Conservation (phyloP, 306 rosid genomes). For the Prunus kanzakura region DNA sequence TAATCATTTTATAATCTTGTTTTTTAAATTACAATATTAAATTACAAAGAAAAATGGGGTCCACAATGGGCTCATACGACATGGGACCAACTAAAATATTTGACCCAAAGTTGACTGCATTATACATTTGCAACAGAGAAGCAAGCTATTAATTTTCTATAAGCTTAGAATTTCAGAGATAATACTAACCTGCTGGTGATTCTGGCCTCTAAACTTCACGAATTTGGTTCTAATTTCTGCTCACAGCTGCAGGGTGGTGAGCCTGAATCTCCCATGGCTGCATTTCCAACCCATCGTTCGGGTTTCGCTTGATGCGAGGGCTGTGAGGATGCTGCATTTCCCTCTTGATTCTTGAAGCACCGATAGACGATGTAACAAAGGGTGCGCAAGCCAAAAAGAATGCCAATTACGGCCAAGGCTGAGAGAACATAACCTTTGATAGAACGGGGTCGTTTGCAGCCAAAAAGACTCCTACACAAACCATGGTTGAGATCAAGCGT, state of each 20-base stretch:
- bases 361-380: conserved; percentile 24
- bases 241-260: not conserved
- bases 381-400: conserved; percentile 33
- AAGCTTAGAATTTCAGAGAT: no score
- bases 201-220: not conserved
- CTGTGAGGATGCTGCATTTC: not conserved
- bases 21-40: no score
- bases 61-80: no score
- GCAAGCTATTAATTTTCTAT: no score
- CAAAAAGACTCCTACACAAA: conserved; percentile 35
- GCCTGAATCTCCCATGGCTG: not conserved
- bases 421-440: conserved; percentile 28
- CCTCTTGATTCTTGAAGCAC: conserved; percentile 17
- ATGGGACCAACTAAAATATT: no score
- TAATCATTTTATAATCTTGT: no score
- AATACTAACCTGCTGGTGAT: no score
- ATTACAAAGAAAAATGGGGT: no score
- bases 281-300: conserved; percentile 19
- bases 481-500: conserved; percentile 23
- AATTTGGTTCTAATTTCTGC: not conserved
- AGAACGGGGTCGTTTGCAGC: conserved; percentile 30
- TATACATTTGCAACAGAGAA: no score
- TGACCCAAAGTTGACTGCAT: no score
- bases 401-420: conserved; percentile 35
- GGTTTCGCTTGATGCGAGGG: not conserved